Percentiles rank a stretch among this genome's conserved stretches.
Conservation (phyloP, 73 alveolate genomes). For the Tetrahymena borealis region DNA sequence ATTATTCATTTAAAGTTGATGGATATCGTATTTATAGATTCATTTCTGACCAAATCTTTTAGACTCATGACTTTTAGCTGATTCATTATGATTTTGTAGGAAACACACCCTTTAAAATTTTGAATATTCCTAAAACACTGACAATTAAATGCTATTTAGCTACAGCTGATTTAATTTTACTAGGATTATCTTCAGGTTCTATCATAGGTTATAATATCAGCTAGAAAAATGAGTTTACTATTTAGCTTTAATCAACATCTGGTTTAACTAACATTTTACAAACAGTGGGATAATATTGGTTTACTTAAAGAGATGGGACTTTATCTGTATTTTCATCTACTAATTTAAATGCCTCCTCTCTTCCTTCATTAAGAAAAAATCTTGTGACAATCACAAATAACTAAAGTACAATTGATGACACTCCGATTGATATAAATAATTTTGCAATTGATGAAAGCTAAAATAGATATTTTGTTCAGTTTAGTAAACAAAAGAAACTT, state of each 20-base stretch:
- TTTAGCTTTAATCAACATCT: not conserved
- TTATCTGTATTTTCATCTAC: not conserved
- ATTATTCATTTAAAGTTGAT: not conserved
- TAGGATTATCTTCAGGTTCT: not conserved
- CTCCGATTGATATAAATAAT: not conserved
- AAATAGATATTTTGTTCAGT: not conserved
- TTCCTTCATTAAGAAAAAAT: too few species aligned
- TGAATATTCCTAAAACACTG: not conserved
- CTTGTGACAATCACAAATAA: not conserved
- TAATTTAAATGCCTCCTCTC: not conserved
- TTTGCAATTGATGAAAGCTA: not conserved
- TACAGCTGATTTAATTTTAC: not conserved
- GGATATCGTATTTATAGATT: not conserved
- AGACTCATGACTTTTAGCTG: not conserved
- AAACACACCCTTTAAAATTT: not conserved
- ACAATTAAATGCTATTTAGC: not conserved
- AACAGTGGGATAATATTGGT: not conserved
- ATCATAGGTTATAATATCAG: not conserved
- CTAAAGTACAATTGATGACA: not conserved
- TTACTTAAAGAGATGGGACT: not conserved
- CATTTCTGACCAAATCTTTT: not conserved
- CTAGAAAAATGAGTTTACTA: not conserved
- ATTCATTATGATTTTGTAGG: not conserved
- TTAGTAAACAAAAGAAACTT: not conserved
- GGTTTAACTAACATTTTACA: not conserved